These are phyloP conservation scores for Pseudonectria foliicola DNA, from an alignment of 2,329 filamentous ascomycete species.

Conservation along the genomic window DNA sequence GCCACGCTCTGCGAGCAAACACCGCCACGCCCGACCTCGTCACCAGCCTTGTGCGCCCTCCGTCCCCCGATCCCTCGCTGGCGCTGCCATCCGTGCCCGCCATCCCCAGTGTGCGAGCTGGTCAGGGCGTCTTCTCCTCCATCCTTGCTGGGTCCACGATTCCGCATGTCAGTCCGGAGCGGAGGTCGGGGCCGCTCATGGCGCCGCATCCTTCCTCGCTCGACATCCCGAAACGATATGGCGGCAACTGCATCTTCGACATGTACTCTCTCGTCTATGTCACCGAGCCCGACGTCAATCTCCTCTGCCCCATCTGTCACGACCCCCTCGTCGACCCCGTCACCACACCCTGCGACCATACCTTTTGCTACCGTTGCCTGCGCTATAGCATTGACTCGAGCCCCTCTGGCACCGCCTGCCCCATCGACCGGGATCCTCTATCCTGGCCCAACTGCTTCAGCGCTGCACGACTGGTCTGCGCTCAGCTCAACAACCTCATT, in stretches of 20 bases:
- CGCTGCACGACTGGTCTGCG: constrained; percentile 43
- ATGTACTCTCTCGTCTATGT: constrained; percentile 39
- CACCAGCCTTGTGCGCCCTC: constrained; percentile 32
- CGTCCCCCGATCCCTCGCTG: constrained; percentile 29
- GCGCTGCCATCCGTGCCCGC: constrained; percentile 14
- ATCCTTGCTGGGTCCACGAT: constrained; percentile 5
- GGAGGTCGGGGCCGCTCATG: constrained; percentile 28
- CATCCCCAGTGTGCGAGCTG: constrained; percentile 1
- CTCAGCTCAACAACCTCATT: constrained; percentile 52
- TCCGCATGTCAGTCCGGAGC: constrained; percentile 18
- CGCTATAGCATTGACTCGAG: constrained; percentile 34
- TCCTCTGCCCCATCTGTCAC: constrained; percentile 51
- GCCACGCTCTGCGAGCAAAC: constrained; percentile 27
- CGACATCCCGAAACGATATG: constrained; percentile 31
- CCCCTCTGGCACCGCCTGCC: constrained; percentile 40
- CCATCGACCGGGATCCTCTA: constrained; percentile 47
- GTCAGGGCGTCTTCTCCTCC: constrained; percentile 9
- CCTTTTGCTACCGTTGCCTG: constrained; percentile 56
- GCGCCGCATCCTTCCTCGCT: constrained; percentile 32
- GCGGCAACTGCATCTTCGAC: constrained; percentile 35
- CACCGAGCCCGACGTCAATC: constrained; percentile 37
- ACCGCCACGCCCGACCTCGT: constrained; percentile 33
- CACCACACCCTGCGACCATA: constrained; percentile 57
- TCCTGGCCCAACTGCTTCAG: constrained; percentile 34
- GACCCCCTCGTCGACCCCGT: constrained; percentile 53